Percentiles rank a stretch among this genome's conserved stretches.
Conservation (phyloP, 2,329 filamentous ascomycete genomes). For the Aspergillus intermedius region DNA sequence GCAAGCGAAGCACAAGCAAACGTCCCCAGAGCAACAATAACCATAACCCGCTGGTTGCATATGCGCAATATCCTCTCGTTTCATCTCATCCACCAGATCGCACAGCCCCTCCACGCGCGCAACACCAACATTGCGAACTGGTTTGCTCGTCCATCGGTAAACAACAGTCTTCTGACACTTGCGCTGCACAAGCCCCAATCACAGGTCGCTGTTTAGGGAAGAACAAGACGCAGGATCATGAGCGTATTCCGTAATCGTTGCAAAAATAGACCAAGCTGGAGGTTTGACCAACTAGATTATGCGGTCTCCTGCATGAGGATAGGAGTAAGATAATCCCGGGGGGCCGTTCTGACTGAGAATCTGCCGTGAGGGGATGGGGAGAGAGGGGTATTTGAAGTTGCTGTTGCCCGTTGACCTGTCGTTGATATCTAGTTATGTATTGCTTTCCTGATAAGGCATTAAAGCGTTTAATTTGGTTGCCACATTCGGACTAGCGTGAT, state of each 20-base stretch:
- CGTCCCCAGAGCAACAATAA: too few species aligned
- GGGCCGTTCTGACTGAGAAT: not conserved
- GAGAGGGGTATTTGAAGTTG: not conserved
- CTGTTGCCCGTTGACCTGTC: not conserved
- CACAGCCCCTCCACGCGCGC: not conserved
- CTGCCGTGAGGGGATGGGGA: not conserved
- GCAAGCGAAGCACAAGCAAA: too few species aligned
- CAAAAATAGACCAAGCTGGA: not conserved
- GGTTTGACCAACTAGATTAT: too few species aligned
- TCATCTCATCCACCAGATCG: not conserved
- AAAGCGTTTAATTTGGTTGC: not conserved
- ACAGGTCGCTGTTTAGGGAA: not conserved
- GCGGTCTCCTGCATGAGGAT: not conserved
- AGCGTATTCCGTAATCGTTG: not conserved
- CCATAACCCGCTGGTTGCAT: too few species aligned
- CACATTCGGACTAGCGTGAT: not conserved
- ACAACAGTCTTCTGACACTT: not conserved
- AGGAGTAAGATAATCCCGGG: not conserved
- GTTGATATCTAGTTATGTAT: not conserved
- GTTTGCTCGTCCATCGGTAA: not conserved
- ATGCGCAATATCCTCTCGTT: too few species aligned
- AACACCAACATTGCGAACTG: not conserved
- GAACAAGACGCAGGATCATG: too few species aligned
- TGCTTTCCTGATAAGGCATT: not conserved
- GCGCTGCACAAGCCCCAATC: not conserved